A percentile compares a stretch with the other conserved stretches of the same genome.
Conservation (phyloP, 2,329 filamentous ascomycete genomes). For the Pyrenochaeta sp. region DNA sequence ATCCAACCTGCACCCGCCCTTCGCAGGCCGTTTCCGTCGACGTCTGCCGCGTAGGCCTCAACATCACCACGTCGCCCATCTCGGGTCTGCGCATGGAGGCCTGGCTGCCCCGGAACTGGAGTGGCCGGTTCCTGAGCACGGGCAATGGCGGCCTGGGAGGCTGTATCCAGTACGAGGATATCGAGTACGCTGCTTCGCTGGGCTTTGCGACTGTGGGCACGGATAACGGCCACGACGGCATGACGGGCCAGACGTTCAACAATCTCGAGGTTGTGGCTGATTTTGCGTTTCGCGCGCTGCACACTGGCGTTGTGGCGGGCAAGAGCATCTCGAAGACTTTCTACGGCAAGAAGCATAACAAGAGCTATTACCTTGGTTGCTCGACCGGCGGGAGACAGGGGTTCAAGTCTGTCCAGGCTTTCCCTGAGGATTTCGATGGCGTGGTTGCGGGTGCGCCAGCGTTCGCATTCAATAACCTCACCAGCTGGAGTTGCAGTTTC, state of each 20-base stretch:
- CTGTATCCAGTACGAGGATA: slow-evolving; percentile 50
- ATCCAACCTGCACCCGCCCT: slow-evolving; percentile 42
- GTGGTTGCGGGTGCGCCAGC: slow-evolving; percentile 43
- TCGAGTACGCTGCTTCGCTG: slow-evolving; percentile 46
- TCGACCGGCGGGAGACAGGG: slow-evolving; percentile 46
- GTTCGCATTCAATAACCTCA: slow-evolving; percentile 39
- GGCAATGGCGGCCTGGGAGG: slow-evolving; percentile 54
- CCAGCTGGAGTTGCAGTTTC: slow-evolving; percentile 39
- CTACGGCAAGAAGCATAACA: slow-evolving; percentile 47
- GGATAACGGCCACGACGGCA: slow-evolving; percentile 55
- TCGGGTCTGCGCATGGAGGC: slow-evolving; percentile 54
- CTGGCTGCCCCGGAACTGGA: slow-evolving; percentile 49
- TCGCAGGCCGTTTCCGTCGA: slow-evolving; percentile 48
- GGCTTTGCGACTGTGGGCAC: slow-evolving; percentile 51
- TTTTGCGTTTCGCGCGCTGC: slow-evolving; percentile 49
- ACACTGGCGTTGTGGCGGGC: slow-evolving; percentile 49
- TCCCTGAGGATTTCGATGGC: slow-evolving; percentile 45
- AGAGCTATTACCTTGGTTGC: slow-evolving; percentile 48
- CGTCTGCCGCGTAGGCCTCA: slow-evolving; percentile 54
- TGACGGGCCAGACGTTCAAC: slow-evolving; percentile 53
- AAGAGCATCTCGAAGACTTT: slow-evolving; percentile 49
- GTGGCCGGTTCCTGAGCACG: slow-evolving; percentile 47
- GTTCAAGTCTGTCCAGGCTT: slow-evolving; percentile 34
- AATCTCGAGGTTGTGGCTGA: slow-evolving; percentile 57
- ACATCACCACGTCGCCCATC: slow-evolving; percentile 49